These are phyloP conservation scores for Arachis stenosperma DNA, from an alignment of 306 rosid species.

Conservation along the genomic window DNA sequence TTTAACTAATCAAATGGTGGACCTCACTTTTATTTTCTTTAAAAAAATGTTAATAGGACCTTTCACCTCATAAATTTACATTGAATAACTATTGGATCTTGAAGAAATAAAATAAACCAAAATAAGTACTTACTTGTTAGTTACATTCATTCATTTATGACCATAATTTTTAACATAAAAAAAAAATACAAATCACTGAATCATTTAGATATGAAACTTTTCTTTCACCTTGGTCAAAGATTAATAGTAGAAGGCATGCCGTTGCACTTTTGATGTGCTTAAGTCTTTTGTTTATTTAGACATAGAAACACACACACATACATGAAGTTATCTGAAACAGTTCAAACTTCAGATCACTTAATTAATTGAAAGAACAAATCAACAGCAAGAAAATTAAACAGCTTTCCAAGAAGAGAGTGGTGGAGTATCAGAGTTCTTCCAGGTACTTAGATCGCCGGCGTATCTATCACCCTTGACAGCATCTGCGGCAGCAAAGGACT, in stretches of 20 bases:
- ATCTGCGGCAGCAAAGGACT: conserved; percentile 53
- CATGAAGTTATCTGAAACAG: not conserved
- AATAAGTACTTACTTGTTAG: too few species aligned
- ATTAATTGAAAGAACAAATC: not conserved
- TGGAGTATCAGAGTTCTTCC: conserved; percentile 61
- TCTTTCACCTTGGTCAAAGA: not conserved
- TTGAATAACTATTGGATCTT: too few species aligned
- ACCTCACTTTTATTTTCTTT: too few species aligned
- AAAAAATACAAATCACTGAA: too few species aligned
- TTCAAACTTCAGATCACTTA: not conserved
- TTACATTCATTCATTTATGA: too few species aligned
- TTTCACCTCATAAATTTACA: too few species aligned
- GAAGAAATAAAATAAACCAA: too few species aligned
- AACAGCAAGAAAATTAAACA: conserved; percentile 3
- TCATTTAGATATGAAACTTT: not conserved
- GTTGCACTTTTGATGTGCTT: not conserved
- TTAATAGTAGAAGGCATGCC: not conserved
- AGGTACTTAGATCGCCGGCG: conserved; percentile 9
- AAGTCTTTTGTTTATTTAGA: not conserved
- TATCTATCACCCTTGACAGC: conserved; percentile 56
- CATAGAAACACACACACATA: not conserved
- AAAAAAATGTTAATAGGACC: too few species aligned
- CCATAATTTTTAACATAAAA: too few species aligned
- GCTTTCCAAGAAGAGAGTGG: conserved; percentile 59
- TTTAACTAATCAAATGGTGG: too few species aligned